Base-by-base conservation (phyloP, 768 basidiomycete genomes). In the Psilocybe subaeruginosa region DNA sequence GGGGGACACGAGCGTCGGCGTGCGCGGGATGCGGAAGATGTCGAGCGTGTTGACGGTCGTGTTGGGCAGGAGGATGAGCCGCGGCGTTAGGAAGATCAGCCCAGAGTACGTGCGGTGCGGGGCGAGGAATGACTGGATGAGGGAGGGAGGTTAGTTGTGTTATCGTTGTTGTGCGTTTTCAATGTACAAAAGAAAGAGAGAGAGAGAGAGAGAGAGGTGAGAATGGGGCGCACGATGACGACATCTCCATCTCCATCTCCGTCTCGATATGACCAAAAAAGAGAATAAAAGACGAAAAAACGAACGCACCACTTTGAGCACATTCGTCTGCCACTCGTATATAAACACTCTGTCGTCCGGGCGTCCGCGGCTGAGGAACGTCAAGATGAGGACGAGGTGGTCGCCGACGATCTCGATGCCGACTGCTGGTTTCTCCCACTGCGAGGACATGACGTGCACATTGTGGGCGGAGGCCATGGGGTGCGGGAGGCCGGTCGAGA, bases 371-470 rank as follows among this genome's bases (percentile, higher is more conserved):
- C 66, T 62, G 27, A 61, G 65, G 56, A 73, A 73, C 2, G 71
- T 68, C 3, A 78, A 69, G 5, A 79, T 67, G 1, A 83, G 72
- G 1, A 80, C 78, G 2, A 82, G 68, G 61, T 78, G 69, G 9
- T 79, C 74, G 14, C 81, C 82, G 11, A 81, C 80, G 46, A 81
- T 78, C 60, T 82, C 81, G 31, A 83, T 73, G 9, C 75, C 76
- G n/a, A 81, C 68, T 9, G 70, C 63, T 2, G 78, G 76, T 11
- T 68, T 69, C 9, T 66, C 65, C 62, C 57, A 69, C 0, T 39
- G 31, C 0, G 73, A 66, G 3, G 60, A 71, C 23, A 64, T 58
- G 3, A 80, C 73, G n/a, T 68, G 63, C 19, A 81, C 70, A 8
- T 64, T 55, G 0, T 72, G 64, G 8, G 70, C 64, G 11, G 64